These are phyloP conservation scores for Trifolium repens DNA, from an alignment of 306 rosid genomes.

Conservation along the genomic window DNA sequence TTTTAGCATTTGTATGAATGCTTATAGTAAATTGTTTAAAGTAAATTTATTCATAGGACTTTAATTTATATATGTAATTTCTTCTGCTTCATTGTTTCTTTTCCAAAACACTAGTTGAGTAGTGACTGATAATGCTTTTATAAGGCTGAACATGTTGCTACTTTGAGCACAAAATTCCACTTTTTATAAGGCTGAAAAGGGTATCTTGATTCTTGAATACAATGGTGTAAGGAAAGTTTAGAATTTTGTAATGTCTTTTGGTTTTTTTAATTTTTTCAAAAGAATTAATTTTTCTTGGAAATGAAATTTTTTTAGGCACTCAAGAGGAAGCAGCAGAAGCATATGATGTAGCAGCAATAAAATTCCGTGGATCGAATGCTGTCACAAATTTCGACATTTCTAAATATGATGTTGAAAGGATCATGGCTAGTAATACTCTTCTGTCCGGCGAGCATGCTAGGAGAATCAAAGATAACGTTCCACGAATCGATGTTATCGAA, in stretches of 20 bases:
- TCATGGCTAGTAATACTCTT: constrained; percentile 84
- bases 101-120: constrained; percentile 45
- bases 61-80: constrained; percentile 32
- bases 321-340: constrained; percentile 99
- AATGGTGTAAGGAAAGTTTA: constrained; percentile 38
- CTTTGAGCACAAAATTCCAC: constrained; percentile 49
- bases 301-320: constrained; percentile 60
- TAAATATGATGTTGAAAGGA: constrained; percentile 82
- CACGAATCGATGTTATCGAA: constrained; percentile 47
- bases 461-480: constrained; percentile 57
- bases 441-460: constrained; percentile 83
- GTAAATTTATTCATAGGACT: not conserved
- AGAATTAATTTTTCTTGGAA: not conserved
- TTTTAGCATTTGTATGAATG: not conserved
- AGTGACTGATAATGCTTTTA: constrained; percentile 48
- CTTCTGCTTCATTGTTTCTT: constrained; percentile 40
- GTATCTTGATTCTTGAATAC: constrained; percentile 24
- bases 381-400: constrained; percentile 93
- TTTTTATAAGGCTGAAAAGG: constrained; percentile 63
- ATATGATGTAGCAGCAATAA: constrained; percentile 92
- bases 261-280: too few species aligned
- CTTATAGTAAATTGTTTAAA: constrained; percentile 6
- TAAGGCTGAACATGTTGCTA: constrained; percentile 59
- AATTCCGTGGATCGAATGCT: constrained; percentile 87
- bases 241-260: not conserved